These are phyloP conservation scores for Exophiala xenobiotica DNA, from an alignment of 2,329 filamentous ascomycete species.

Conservation along the genomic window DNA sequence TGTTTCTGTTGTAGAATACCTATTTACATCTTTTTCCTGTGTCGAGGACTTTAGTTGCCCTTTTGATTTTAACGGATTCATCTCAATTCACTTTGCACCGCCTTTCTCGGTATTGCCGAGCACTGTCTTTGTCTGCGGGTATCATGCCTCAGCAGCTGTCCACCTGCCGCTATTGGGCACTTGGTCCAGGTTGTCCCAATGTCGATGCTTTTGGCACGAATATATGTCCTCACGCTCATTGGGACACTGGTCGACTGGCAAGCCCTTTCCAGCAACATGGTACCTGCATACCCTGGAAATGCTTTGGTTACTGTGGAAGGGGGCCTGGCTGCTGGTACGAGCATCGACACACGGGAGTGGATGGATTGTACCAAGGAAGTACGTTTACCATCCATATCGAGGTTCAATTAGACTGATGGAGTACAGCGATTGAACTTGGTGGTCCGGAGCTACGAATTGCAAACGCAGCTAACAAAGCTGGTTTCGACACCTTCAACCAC, in stretches of 20 bases:
- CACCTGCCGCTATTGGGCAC: constrained; percentile 30
- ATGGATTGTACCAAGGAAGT: constrained; percentile 28
- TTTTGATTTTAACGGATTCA: neutral
- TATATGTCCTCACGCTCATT: constrained; percentile 25
- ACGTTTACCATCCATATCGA: neutral
- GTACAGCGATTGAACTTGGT: constrained; percentile 19
- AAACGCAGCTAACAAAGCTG: constrained; percentile 22
- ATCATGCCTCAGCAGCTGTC: neutral
- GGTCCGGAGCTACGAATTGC: constrained; percentile 26
- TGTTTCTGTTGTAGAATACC: too few species aligned
- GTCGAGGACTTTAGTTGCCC: neutral
- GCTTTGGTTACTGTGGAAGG: constrained; percentile 15
- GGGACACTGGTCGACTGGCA: constrained; percentile 25
- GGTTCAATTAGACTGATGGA: neutral
- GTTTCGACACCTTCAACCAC: constrained; percentile 26
- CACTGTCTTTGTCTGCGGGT: neutral
- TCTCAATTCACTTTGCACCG: neutral
- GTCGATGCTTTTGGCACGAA: constrained; percentile 11
- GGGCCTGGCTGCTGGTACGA: constrained; percentile 27
- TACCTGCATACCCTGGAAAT: constrained; percentile 25
- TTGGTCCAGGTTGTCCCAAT: constrained; percentile 27
- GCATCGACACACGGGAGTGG: constrained; percentile 28
- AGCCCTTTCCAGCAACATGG: constrained; percentile 24
- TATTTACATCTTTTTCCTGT: too few species aligned
- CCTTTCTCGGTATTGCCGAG: neutral